Evolutionary conservation across 306 rosid genomes (phyloP), one percentile per base, ranked within the genome.

Genomic region (Rosa chinensis): DNA sequence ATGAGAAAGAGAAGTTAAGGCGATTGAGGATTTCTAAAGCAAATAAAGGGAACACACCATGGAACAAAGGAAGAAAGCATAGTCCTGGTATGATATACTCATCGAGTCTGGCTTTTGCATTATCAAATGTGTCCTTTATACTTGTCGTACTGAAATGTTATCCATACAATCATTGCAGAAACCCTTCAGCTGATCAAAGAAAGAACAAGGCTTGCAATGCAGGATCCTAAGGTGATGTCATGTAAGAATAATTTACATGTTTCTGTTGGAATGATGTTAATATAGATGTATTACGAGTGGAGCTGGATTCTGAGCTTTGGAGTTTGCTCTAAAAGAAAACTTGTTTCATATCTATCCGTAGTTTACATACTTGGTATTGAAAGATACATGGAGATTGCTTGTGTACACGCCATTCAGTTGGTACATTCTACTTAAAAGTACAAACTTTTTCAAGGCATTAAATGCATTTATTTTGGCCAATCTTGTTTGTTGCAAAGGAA

Each of bases 191-290:
- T 86, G 86, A 96, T 96, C 85, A 89, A 42, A 88, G 97, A 96
- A 86, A 88, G 96, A 87, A 96, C 99, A 84, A 86, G 86, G 87
- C 87, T 93, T 62, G 98, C 99, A 11, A 96, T 96, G 98, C 98
- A 93, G 98, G 81, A 89, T 90, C 98, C 99, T 90, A 96, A 96
- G 99, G 99, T 96, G 98, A 96, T 89, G 98, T 93, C 99, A 88
- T 91, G 98, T 91, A 96, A 96, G 97, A 89, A 84, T 88, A 69
- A 83, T 85, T 82, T 78, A 87, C 78, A 77, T 82, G 85, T 86
- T 32, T 84, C 77, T 56, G 69, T 72, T 63, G 78, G 70, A 49
- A 48, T 80, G 69, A 76, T 80, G 84, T 78, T 75, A 67, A 58
- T 56, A 43, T 66, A 21, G 52, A 67, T 72, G 28, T 39, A 25